A percentile compares a stretch with the other conserved stretches of the same genome.
These are phyloP conservation scores for Nicotiana attenuata DNA, from an alignment of 257 asterid genomes.

Conservation along the genomic window DNA sequence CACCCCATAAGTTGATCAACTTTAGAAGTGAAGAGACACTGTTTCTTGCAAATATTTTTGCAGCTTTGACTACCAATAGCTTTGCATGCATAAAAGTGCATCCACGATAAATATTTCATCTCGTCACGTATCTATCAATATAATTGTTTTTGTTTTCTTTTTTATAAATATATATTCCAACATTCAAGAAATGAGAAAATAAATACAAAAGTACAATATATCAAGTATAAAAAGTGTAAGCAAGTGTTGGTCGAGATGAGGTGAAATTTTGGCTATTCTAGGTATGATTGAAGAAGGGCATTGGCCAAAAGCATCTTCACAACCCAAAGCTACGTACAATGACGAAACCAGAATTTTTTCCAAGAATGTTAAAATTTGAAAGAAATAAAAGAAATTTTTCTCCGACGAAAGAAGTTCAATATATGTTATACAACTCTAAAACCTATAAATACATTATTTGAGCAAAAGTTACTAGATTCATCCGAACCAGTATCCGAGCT, in stretches of 20 bases:
- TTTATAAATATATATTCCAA: too few relatives aligned
- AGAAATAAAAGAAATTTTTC: too few relatives aligned
- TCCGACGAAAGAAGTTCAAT: too few relatives aligned
- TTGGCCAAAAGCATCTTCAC: neutral
- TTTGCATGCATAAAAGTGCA: slow-evolving; percentile 10
- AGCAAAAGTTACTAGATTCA: too few relatives aligned
- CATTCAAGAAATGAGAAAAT: neutral
- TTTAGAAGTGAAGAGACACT: neutral
- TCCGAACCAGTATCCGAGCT: too few relatives aligned
- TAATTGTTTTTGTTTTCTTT: too few relatives aligned
- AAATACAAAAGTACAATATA: neutral
- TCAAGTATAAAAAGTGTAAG: slow-evolving; percentile 11
- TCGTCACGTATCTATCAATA: neutral
- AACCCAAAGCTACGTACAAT: neutral
- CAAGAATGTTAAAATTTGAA: too few relatives aligned
- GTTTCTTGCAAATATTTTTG: slow-evolving; percentile 7
- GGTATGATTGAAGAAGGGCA: slow-evolving; percentile 5
- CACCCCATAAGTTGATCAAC: neutral
- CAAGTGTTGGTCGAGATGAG: neutral
- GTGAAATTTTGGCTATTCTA: neutral
- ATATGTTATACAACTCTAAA: too few relatives aligned
- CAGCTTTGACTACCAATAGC: slow-evolving; percentile 12
- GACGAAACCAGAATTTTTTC: too few relatives aligned
- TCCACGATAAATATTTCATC: neutral
- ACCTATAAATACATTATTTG: too few relatives aligned